Evolutionary conservation across 805 yeast genomes (phyloP).

Genomic region (Metschnikowia similis): DNA sequence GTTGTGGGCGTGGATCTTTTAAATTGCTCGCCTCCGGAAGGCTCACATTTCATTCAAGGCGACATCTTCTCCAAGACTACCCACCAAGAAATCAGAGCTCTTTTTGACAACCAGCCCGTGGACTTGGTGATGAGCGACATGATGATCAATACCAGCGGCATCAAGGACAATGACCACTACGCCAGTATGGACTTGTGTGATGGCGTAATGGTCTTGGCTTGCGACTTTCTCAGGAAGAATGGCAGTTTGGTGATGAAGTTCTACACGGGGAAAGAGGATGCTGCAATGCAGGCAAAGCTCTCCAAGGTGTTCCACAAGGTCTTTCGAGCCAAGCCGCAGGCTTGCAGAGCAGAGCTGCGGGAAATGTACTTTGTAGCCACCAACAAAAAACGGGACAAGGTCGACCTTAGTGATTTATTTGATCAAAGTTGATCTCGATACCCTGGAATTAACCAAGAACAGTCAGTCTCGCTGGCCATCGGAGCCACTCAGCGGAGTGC

Average conservation of each 20-base stretch:
- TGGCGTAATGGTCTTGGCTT: constrained; percentile 77
- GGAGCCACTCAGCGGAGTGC: not conserved
- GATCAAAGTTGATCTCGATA: not conserved
- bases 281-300: constrained; percentile 55
- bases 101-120: constrained; percentile 36
- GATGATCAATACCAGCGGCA: constrained; percentile 91
- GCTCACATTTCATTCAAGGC: constrained; percentile 37
- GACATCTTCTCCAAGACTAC: constrained; percentile 43
- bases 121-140: constrained; percentile 64
- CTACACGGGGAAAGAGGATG: constrained; percentile 79
- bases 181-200: constrained; percentile 89
- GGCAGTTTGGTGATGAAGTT: constrained; percentile 82
- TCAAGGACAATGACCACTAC: constrained; percentile 73
- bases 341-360: constrained; percentile 73
- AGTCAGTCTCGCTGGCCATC: too few relatives aligned
- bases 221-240: constrained; percentile 60
- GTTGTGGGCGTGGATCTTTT: constrained; percentile 32
- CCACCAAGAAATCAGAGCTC: constrained; percentile 50
- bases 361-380: constrained; percentile 79
- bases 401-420: constrained; percentile 5
- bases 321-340: constrained; percentile 68
- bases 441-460: not conserved
- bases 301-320: constrained; percentile 59
- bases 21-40: constrained; percentile 32
- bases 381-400: constrained; percentile 33